These are phyloP conservation scores for Saccharomyces uvarum DNA, from an alignment of 1,139 yeast species.

Conservation along the genomic window DNA sequence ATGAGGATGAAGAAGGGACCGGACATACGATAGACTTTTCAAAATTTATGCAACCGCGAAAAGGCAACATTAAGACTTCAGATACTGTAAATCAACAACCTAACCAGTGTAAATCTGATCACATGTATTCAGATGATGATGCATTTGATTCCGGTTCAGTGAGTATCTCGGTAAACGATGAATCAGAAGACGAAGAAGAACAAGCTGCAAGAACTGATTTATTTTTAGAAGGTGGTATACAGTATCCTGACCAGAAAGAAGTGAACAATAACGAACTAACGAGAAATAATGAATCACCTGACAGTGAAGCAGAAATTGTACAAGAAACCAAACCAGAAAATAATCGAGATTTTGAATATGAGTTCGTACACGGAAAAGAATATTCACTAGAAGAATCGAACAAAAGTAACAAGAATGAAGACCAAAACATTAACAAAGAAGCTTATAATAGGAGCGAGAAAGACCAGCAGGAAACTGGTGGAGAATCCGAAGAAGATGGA, in stretches of 20 bases:
- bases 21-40: background rate
- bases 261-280: background rate
- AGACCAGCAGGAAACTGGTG: background rate
- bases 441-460: background rate
- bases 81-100: background rate
- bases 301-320: background rate
- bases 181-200: background rate
- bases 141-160: background rate
- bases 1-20: slow-evolving; percentile 2
- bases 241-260: background rate
- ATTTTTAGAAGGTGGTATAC: background rate
- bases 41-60: background rate
- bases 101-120: background rate
- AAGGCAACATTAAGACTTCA: background rate
- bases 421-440: background rate
- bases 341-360: background rate
- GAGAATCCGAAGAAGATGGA: background rate
- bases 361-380: background rate
- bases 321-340: background rate
- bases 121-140: background rate
- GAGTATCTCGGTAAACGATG: background rate
- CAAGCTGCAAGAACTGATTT: background rate
- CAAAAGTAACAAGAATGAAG: background rate
- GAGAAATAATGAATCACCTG: background rate
- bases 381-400: background rate